Conservation (phyloP, 345 rosid genomes). For the Kernera saxatilis region DNA sequence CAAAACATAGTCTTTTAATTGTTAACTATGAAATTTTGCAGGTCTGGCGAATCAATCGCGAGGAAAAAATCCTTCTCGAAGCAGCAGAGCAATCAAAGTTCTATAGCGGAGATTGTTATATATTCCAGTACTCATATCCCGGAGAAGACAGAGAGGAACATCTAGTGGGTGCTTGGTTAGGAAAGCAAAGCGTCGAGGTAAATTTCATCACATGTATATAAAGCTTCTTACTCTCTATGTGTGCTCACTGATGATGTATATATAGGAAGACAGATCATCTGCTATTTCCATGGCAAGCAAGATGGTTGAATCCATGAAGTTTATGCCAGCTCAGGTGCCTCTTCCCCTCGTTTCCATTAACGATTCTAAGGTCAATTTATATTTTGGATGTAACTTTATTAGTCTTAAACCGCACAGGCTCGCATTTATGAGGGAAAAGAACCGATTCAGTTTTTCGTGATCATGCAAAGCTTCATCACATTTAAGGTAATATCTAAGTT, state of each 20-base stretch:
- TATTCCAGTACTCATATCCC: constrained; percentile 81
- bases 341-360: constrained; percentile 18
- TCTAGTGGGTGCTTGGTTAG: constrained; percentile 93
- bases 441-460: constrained; percentile 82
- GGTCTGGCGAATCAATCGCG: constrained; percentile 86
- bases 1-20: background rate
- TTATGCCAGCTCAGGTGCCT: constrained; percentile 62
- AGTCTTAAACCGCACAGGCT: constrained; percentile 47
- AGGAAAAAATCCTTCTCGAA: constrained; percentile 67
- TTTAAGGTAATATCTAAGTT: constrained; percentile 54
- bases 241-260: constrained; percentile 22
- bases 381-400: background rate
- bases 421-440: constrained; percentile 83
- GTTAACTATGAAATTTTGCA: constrained; percentile 23
- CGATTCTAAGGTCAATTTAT: background rate
- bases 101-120: constrained; percentile 84
- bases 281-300: constrained; percentile 67
- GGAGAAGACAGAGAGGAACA: constrained; percentile 92
- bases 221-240: background rate
- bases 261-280: constrained; percentile 77
- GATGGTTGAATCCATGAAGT: constrained; percentile 89
- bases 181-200: constrained; percentile 92
- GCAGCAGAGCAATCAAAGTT: constrained; percentile 83
- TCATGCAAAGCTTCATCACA: constrained; percentile 83
- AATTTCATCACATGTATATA: background rate